Evolutionary conservation across 1,284 basidiomycete genomes (phyloP), one percentile per base, ranked within the genome.

Genomic region (Tilletia horrida): DNA sequence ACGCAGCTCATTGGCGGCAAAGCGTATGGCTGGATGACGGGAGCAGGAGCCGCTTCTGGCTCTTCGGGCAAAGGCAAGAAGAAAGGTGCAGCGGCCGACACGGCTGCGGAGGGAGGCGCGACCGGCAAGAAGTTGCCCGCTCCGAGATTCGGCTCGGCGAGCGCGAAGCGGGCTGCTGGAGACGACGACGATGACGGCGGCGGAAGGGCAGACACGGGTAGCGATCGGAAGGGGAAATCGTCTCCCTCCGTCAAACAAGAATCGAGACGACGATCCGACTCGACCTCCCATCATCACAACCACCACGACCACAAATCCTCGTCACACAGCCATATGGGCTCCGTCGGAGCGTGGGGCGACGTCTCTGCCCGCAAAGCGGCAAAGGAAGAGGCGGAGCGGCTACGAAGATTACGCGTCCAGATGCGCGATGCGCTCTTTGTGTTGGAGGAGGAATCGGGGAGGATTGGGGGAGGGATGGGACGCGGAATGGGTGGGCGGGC

Each of bases 391-490:
- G 74, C 78, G 48, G 78, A 81, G 44, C 71, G 72, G 21, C 70
- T 71, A 61, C 71, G 70, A 6, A 68, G 73, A 21, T 67, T 73
- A 43, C 72, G 72, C n/a, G 77, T 81, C 27, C 76, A 75, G 21
- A 62, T 81, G 11, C 71, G 71, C 23, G 79, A 81, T 62, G 79
- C 78, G 9, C 66, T 80, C 27, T 73, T 78, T 43, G 79, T 78
- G 27, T 66, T 81, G 21, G 79, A 81, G 69, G 68, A 70, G 47
- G 74, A 76, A 62, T 31, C 65, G n/a, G 35, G 35, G 6, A 48
- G 16, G 18, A 29, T 18, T 18, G 66, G 66, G 16, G 71, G 64
- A 23, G 73, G 69, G 23, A 63, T 63, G 40, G 73, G 73, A 4
- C 64, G 70, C 45, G 73, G 74, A 14, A 63, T 64, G 18, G 73